Conservation (phyloP, 2,329 filamentous ascomycete species). For the Lithohypha guttulata region DNA sequence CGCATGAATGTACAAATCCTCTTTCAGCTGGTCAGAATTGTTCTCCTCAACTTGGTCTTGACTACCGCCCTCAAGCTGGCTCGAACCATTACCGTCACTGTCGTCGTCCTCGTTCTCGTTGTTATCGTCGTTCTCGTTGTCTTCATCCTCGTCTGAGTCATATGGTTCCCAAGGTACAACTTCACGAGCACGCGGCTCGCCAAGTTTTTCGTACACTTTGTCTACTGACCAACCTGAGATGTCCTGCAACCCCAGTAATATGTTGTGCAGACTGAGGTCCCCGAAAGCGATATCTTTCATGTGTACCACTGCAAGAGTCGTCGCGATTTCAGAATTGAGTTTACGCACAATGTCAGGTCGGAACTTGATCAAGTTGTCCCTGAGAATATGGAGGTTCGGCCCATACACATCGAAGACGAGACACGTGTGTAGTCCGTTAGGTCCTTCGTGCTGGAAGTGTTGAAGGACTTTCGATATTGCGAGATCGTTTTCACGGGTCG, state of each 20-base stretch:
- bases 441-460: conserved; percentile 19
- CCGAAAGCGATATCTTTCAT: background rate
- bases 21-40: no score
- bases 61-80: background rate
- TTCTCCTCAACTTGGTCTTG: no score
- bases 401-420: conserved; percentile 19
- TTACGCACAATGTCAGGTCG: background rate
- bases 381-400: background rate
- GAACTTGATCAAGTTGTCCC: background rate
- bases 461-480: conserved; percentile 11
- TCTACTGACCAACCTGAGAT: background rate
- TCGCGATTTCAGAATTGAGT: background rate
- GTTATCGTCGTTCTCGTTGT: no score
- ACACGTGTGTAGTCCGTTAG: conserved; percentile 21
- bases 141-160: no score
- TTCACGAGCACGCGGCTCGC: background rate
- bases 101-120: no score
- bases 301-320: background rate
- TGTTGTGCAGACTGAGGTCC: background rate
- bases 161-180: no score
- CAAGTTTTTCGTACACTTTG: background rate
- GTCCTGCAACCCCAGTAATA: background rate
- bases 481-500: no score
- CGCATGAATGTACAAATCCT: background rate
- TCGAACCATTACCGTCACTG: no score